Evolutionary conservation across 2,329 filamentous ascomycete species (phyloP).

Genomic region (Aspergillus luchuensis): DNA sequence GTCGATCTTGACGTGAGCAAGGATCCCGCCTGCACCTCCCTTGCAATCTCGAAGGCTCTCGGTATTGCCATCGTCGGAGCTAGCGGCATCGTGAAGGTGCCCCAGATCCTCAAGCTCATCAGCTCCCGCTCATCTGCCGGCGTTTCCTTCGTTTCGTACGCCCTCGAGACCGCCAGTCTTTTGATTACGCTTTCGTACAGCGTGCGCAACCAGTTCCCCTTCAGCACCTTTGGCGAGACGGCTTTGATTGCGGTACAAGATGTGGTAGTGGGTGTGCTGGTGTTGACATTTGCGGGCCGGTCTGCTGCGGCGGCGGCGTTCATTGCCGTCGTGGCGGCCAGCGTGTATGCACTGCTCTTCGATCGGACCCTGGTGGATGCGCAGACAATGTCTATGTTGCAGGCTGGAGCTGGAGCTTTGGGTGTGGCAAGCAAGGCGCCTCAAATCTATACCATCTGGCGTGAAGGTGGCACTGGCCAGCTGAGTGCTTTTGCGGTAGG

Average conservation of each 20-base stretch:
- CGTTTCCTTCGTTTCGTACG: constrained; percentile 85
- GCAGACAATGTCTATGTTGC: constrained; percentile 70
- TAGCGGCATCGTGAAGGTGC: constrained; percentile 90
- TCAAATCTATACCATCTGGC: constrained; percentile 85
- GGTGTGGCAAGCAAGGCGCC: constrained; percentile 89
- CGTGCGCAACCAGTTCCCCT: constrained; percentile 84
- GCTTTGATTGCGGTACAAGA: constrained; percentile 91
- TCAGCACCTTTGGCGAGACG: constrained; percentile 95
- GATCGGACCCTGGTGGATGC: constrained; percentile 64
- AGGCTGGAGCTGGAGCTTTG: constrained; percentile 80
- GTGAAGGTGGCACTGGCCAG: constrained; percentile 87
- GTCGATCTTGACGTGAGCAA: constrained; percentile 76
- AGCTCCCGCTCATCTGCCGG: constrained; percentile 77
- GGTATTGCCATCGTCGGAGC: constrained; percentile 92
- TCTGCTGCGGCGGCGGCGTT: constrained; percentile 71
- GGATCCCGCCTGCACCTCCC: constrained; percentile 77
- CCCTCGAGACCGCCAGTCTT: constrained; percentile 86
- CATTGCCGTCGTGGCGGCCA: constrained; percentile 72
- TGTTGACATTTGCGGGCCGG: constrained; percentile 78
- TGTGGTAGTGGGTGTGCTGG: constrained; percentile 81
- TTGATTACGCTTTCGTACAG: constrained; percentile 93
- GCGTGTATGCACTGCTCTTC: constrained; percentile 70
- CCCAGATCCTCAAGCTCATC: constrained; percentile 91
- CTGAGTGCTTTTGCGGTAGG: constrained; percentile 93
- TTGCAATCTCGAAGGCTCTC: constrained; percentile 87